phyloP scores from a whole-genome alignment of 768 basidiomycete genomes.

The Basidioascus undulatus region DNA sequence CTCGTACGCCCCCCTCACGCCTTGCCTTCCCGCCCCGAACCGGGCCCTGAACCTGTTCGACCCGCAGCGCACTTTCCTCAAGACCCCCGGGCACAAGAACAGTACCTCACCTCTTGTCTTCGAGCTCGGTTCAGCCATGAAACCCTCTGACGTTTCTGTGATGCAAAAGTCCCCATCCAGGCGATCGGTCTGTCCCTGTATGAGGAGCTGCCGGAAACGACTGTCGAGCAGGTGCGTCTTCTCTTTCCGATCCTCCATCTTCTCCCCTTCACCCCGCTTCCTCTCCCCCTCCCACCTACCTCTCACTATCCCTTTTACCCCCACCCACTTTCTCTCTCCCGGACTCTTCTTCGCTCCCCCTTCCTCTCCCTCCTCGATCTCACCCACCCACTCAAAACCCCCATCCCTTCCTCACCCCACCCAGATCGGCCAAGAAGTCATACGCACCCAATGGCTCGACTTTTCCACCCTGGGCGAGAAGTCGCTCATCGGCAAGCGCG shows the following conservation, averaged over 20 bases:
- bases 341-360: no score
- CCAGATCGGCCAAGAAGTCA: slow-evolving; percentile 63
- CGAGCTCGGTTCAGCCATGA: no score
- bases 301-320: not conserved
- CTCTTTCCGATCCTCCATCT: no score
- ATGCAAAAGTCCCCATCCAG: slow-evolving; percentile 84
- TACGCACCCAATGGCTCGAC: slow-evolving; percentile 83
- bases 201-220: slow-evolving; percentile 57
- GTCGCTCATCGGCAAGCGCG: slow-evolving; percentile 50
- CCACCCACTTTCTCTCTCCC: no score
- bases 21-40: not conserved
- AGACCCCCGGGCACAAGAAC: slow-evolving; percentile 38
- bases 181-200: slow-evolving; percentile 92
- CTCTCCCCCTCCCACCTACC: no score
- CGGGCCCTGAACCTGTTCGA: not conserved
- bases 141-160: no score
- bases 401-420: no score
- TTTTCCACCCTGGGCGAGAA: slow-evolving; percentile 23
- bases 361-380: no score
- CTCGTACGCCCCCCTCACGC: slow-evolving; percentile 21
- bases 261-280: no score
- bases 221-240: slow-evolving; percentile 44
- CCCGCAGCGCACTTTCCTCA: slow-evolving; percentile 59
- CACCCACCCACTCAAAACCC: no score
- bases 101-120: no score